Base-by-base conservation (phyloP, 2,329 filamentous ascomycete genomes). In the Cladobotryum mycophilum region DNA sequence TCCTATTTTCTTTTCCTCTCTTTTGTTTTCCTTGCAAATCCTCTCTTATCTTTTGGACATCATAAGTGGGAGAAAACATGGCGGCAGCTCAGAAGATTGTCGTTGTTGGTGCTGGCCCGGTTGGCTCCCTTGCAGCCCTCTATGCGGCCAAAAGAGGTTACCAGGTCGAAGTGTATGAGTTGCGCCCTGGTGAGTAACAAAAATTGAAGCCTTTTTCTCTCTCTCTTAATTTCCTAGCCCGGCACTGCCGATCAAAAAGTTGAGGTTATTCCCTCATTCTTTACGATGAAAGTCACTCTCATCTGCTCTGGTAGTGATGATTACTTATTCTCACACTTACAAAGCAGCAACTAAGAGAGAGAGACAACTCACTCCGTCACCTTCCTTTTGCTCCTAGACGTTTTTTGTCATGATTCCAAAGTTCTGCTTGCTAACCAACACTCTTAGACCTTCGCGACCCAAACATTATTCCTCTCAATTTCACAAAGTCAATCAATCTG, bases 401-500 rank as follows among this genome's bases (percentile, higher is more conserved):
- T 3, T 3, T 11, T 30, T 7, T 30, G 9, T 11, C 9, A 30
- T 30, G 25, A 4, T 30, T n/a, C n/a, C 9, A 7, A 30, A 30
- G 25, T 5, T 30, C 25, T 4, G 25, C 25, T 30, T 40, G 51
- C 53, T 52, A 41, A 52, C 42, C 33, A 17, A 22, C 17, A 11
- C 15, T 6, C 34, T 34, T 34, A 97, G 93, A 99, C 72, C 83
- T 97, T 45, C 84, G 93, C 38, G 84, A 95, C 65, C 84, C 87
- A 2, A 79, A 82, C 2, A 96, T 88, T 1, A 83, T 84, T 30
- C 91, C 92, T 3, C 76, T 97, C 54, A 96, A 96, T 69, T 96
- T 96, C 65, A 95, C 91, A 54, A 95, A 90, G 67, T 97, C 93
- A n/a, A 99, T 99, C 74, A 99, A 99, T 64, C 73, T 99, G 49